phyloP scores from a whole-genome alignment of 2,329 filamentous ascomycete genomes.

The Sclerotinia nivalis region DNA sequence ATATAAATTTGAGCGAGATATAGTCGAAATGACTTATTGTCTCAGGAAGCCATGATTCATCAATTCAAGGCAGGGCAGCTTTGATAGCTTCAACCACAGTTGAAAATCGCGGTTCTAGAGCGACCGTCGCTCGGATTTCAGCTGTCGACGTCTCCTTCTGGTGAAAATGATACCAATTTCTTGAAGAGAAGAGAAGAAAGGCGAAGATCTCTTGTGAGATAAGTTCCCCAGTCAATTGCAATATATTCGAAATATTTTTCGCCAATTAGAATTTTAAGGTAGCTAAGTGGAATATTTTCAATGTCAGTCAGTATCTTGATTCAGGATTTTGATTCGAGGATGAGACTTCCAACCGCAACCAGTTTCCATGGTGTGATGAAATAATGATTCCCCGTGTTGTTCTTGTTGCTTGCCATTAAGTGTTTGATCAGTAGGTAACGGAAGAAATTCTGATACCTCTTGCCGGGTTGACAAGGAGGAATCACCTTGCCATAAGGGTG shows the following conservation, averaged over 20 bases:
- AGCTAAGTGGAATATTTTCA: slow-evolving; percentile 24
- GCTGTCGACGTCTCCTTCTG: slow-evolving; percentile 36
- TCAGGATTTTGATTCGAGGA: slow-evolving; percentile 16
- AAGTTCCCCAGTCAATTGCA: slow-evolving; percentile 43
- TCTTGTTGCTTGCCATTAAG: not conserved
- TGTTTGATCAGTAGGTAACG: not conserved
- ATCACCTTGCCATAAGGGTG: not conserved
- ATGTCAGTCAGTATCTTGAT: slow-evolving; percentile 28
- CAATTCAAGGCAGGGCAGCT: slow-evolving; percentile 40
- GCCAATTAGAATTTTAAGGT: slow-evolving; percentile 26
- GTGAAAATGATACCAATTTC: slow-evolving; percentile 44
- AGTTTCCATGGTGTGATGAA: not conserved
- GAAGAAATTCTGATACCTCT: not conserved
- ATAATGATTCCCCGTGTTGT: not conserved
- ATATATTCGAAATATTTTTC: slow-evolving; percentile 45
- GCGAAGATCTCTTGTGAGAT: slow-evolving; percentile 41
- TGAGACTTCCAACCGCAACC: not conserved
- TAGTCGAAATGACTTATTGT: slow-evolving; percentile 40
- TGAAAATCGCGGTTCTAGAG: slow-evolving; percentile 32
- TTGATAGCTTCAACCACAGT: slow-evolving; percentile 38
- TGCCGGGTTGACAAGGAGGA: not conserved
- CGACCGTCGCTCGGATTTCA: slow-evolving; percentile 47
- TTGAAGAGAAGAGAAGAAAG: slow-evolving; percentile 41
- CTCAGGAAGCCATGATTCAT: slow-evolving; percentile 42
- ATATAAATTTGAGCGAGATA: slow-evolving; percentile 39